Base-by-base conservation (phyloP, 140 eudicot species). In the Eryngium alpinum region DNA sequence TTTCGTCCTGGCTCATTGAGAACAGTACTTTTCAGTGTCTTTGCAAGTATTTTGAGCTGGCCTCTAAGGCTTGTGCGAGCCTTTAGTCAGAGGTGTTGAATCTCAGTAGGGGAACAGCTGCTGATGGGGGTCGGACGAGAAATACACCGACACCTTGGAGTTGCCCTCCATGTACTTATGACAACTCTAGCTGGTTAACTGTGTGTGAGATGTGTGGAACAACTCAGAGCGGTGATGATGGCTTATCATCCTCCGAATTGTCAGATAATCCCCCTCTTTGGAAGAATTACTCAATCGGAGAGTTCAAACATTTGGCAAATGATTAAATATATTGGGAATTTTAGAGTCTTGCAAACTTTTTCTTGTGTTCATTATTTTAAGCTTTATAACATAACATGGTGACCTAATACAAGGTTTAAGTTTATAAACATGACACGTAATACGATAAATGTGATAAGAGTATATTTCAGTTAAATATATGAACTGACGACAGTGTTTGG, bases 91-190 rank as follows among this genome's bases (percentile, higher is more conserved):
- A 59, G 66, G 66, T 27, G 66, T 59, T 27, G 66, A 21, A 59
- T 59, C 66, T 59, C 66, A 27, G 66, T 59, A 59, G 66, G 66
- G 66, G 28, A 59, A 59, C 27, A 59, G n/a, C n/a, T n/a, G 66
- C 24, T 59, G 66, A 27, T 21, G 66, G 66, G 66, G 24, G 25
- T 59, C 66, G 10, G 27, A 59, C 66, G 24, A 59, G 3, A 59
- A 22, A 27, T 59, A 59, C 66, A 22, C 9, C 24, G 66, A 59
- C 25, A 18, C 10, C 24, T 3, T 94, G 98, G 98, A 92, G 96
- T 77, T 94, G 97, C 60, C 56, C 70, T 5, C 88, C 86, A 10
- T 94, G 98, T 87, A 94, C 97, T 24, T 94, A 71, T 85, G 97
- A 90, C 66, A 94, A 94, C 77, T 53, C 90, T 22, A 86, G 80